Percentiles rank a stretch among this genome's conserved stretches.
Conservation (phyloP, 768 basidiomycete genomes). For the Clitopilus hobsonii region DNA sequence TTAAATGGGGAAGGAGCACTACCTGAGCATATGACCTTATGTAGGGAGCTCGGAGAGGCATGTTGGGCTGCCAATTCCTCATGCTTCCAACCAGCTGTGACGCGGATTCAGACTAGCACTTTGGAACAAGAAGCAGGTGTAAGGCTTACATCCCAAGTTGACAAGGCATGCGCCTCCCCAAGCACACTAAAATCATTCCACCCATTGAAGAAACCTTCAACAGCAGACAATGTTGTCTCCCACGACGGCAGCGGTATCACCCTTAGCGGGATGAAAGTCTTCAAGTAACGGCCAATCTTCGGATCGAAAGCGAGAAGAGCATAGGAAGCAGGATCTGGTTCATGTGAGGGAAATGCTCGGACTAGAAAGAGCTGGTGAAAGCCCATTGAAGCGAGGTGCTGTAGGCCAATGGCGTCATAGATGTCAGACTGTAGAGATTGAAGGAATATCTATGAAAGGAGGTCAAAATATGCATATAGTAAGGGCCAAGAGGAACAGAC, state of each 20-base stretch:
- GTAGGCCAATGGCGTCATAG: conserved; percentile 31
- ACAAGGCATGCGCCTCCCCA: conserved; percentile 35
- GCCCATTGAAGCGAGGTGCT: conserved; percentile 32
- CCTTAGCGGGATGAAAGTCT: conserved; percentile 67
- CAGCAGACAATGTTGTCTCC: conserved; percentile 45
- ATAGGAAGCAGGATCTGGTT: conserved; percentile 38
- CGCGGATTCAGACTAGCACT: neutral
- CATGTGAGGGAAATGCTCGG: conserved; percentile 28
- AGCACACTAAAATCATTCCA: conserved; percentile 50
- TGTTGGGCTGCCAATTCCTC: conserved; percentile 39
- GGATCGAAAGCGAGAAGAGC: conserved; percentile 61
- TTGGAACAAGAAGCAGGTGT: neutral
- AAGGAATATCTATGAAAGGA: conserved; percentile 35
- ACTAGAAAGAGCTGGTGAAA: conserved; percentile 37
- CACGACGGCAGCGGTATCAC: conserved; percentile 46
- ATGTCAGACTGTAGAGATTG: conserved; percentile 43
- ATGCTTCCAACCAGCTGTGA: conserved; percentile 46
- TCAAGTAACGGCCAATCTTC: conserved; percentile 58
- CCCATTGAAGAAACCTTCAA: conserved; percentile 47
- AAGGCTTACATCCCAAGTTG: conserved; percentile 60
- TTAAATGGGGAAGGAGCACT: too few species aligned
- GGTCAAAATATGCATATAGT: neutral
- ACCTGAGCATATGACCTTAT: conserved; percentile 65
- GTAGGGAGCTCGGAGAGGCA: conserved; percentile 44
- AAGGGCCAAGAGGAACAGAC: conserved; percentile 22